Evolutionary conservation across 306 rosid species (phyloP).

Genomic region (Vachellia collinsii): DNA sequence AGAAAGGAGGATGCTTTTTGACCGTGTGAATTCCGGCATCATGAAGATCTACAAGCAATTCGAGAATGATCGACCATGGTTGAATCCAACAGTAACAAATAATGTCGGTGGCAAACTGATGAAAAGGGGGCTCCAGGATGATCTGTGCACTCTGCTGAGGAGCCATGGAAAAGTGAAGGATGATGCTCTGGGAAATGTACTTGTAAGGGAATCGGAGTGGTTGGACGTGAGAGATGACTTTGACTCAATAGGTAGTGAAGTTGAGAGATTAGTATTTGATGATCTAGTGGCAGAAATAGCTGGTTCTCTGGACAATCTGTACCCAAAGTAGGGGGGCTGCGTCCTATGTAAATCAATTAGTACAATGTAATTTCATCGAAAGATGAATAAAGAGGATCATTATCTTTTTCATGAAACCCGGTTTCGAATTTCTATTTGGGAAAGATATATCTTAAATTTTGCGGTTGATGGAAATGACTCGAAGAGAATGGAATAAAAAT

Average conservation of each 20-base stretch:
- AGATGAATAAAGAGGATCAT: slow-evolving; percentile 53
- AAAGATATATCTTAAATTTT: not conserved
- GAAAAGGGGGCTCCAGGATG: slow-evolving; percentile 47
- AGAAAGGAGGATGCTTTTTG: slow-evolving; percentile 80
- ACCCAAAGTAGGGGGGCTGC: slow-evolving; percentile 35
- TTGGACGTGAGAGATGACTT: slow-evolving; percentile 54
- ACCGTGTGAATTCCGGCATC: slow-evolving; percentile 69
- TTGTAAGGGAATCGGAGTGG: slow-evolving; percentile 61
- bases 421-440: not conserved
- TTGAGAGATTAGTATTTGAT: slow-evolving; percentile 66
- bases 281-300: slow-evolving; percentile 72
- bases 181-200: slow-evolving; percentile 56
- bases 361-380: slow-evolving; percentile 54
- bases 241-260: slow-evolving; percentile 66
- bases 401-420: slow-evolving; percentile 22
- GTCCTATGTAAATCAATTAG: slow-evolving; percentile 51
- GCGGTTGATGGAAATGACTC: not conserved
- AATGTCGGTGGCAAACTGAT: slow-evolving; percentile 40
- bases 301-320: slow-evolving; percentile 47
- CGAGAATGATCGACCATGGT: slow-evolving; percentile 61
- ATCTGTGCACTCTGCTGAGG: slow-evolving; percentile 49
- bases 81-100: slow-evolving; percentile 33
- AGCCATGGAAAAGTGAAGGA: slow-evolving; percentile 50
- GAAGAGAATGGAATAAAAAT: not conserved
- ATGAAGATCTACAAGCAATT: slow-evolving; percentile 56